Conservation (phyloP, 2,329 filamentous ascomycete genomes). For the Trichothecium sympodiale region DNA sequence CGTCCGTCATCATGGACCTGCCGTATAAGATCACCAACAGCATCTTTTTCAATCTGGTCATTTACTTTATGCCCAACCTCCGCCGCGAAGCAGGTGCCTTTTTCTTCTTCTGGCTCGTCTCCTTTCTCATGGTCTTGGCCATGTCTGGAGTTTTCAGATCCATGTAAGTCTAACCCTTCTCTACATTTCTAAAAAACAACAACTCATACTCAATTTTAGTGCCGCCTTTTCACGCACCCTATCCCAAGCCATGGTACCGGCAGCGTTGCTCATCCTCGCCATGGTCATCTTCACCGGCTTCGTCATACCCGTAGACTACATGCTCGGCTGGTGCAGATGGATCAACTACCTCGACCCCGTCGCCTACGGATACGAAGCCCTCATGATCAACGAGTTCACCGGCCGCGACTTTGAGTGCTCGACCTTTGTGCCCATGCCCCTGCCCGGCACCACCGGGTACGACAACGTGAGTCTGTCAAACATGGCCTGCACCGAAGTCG, state of each 20-base stretch:
- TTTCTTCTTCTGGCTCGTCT: slow-evolving; percentile 34
- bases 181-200: neutral
- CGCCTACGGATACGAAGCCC: slow-evolving; percentile 53
- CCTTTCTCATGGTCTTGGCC: slow-evolving; percentile 42
- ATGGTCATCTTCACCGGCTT: slow-evolving; percentile 37
- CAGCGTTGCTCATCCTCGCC: slow-evolving; percentile 24
- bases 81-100: slow-evolving; percentile 31
- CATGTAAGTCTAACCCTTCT: slow-evolving; percentile 11
- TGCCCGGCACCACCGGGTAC: slow-evolving; percentile 16
- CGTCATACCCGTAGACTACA: slow-evolving; percentile 28
- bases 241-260: slow-evolving; percentile 31
- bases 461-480: slow-evolving; percentile 12
- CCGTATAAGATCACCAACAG: slow-evolving; percentile 29
- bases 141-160: slow-evolving; percentile 53
- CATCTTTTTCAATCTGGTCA: slow-evolving; percentile 30
- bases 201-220: slow-evolving; percentile 2
- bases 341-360: slow-evolving; percentile 57
- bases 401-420: slow-evolving; percentile 16
- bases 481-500: slow-evolving; percentile 35
- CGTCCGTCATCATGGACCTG: slow-evolving; percentile 28
- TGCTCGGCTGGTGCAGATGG: slow-evolving; percentile 58
- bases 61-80: slow-evolving; percentile 38
- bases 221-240: slow-evolving; percentile 39
- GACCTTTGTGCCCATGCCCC: slow-evolving; percentile 10
- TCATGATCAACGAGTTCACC: slow-evolving; percentile 57